Base-by-base conservation (phyloP, 441 rosid genomes). In the Codiaeum variegatum region DNA sequence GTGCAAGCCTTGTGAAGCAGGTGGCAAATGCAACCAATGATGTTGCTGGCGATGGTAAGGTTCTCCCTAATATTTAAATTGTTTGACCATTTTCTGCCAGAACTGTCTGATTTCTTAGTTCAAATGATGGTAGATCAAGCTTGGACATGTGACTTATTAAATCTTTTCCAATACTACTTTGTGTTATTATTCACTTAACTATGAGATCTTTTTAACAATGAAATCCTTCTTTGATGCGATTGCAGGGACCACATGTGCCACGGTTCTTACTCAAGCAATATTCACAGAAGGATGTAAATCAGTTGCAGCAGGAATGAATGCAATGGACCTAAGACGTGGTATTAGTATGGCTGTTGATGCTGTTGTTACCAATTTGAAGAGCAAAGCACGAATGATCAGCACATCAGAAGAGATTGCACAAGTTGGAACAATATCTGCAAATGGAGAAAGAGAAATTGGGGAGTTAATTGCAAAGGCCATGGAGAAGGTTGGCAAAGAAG, bases 11-110 rank as follows among this genome's bases (percentile, higher is more conserved):
- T 70, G 98, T 93, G 44, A 93, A 93, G 77, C 98, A 93, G 83
- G 98, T 93, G 70, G 98, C 98, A 15, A 93, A 91, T 82, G 98
- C 98, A 24, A 93, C 98, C 58, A 93, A 93, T 76, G 98, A 91
- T 78, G 90, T 76, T 15, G 97, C 97, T 3, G 97, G 98, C 31
- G 97, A 93, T 84, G 98, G 98, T 93, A 78, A 68, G 83, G 26
- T 12, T 62, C 67, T 42, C 24, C 23, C 13, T 52, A 3, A 26
- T 51, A 19, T 16, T 51, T 19, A 16, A 15, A 11, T 51, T 4
- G 38, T 38, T 19, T 44, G 23, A 29, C 44, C 61, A 44, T 29
- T 21, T 44, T 4, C 47, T 44, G 11, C 12, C 38, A 59, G 7
- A 44, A 70, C 29, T 32, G 11, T 28, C 18, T 18, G 12, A n/a